Percentiles rank a stretch among this genome's conserved stretches.
phyloP scores from a whole-genome alignment of 495 filamentous ascomycete genomes.

The Terfezia boudieri region DNA sequence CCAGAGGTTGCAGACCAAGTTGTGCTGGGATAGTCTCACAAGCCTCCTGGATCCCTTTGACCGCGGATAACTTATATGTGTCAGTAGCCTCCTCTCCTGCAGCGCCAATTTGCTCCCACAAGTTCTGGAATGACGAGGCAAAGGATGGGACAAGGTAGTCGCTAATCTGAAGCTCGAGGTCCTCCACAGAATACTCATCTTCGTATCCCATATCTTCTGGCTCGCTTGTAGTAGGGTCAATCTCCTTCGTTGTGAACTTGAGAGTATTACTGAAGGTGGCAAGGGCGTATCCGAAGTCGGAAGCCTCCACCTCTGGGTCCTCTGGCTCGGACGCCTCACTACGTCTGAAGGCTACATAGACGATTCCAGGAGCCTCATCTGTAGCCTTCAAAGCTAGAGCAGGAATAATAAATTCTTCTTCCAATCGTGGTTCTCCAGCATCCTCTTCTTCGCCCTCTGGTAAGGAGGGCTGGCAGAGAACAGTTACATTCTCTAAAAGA shows the following conservation, averaged over 20 bases:
- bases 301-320: background rate
- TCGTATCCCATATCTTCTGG: constrained; percentile 85
- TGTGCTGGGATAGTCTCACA: constrained; percentile 72
- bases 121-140: constrained; percentile 79
- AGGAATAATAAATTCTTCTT: constrained; percentile 86
- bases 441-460: constrained; percentile 50
- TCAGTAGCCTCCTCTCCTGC: constrained; percentile 76
- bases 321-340: constrained; percentile 15
- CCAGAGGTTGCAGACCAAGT: constrained; percentile 78
- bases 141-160: constrained; percentile 89
- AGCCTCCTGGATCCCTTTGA: constrained; percentile 86
- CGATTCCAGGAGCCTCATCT: constrained; percentile 56
- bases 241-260: constrained; percentile 94
- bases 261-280: constrained; percentile 75
- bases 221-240: constrained; percentile 82
- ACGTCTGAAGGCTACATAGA: constrained; percentile 90
- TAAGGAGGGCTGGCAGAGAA: constrained; percentile 63
- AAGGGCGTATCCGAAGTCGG: constrained; percentile 47
- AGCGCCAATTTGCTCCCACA: constrained; percentile 89
- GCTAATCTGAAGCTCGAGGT: constrained; percentile 72
- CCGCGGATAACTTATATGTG: constrained; percentile 68
- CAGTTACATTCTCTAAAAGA: constrained; percentile 72
- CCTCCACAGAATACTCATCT: constrained; percentile 92
- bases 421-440: constrained; percentile 21
- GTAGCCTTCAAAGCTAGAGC: constrained; percentile 48